Conservation (phyloP, 805 yeast genomes). For the Pichia gijzeniarum region DNA sequence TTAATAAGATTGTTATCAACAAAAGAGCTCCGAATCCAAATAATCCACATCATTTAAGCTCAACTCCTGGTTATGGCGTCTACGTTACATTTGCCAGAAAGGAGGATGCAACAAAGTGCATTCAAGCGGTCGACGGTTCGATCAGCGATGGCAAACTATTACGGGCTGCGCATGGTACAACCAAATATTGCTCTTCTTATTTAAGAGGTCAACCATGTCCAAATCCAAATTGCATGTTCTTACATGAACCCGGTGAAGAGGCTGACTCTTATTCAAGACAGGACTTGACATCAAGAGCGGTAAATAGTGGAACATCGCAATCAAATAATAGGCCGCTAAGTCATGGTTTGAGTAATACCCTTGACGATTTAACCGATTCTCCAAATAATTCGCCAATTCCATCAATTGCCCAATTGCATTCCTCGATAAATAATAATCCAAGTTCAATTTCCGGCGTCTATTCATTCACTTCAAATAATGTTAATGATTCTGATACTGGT, state of each 20-base stretch:
- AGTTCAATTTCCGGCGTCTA: background rate
- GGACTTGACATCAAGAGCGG: conserved; percentile 72
- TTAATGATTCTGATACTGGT: conserved; percentile 21
- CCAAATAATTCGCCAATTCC: conserved; percentile 16
- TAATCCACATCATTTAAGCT: conserved; percentile 26
- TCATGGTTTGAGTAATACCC: conserved; percentile 30
- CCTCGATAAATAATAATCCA: no score
- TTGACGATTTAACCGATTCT: conserved; percentile 15
- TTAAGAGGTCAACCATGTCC: conserved; percentile 94
- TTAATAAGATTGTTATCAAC: conserved; percentile 88
- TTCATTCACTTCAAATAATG: background rate
- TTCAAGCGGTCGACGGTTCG: conserved; percentile 87
- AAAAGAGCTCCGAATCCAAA: conserved; percentile 51
- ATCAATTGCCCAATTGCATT: conserved; percentile 14
- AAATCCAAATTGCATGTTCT: conserved; percentile 97
- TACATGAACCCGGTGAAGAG: conserved; percentile 99
- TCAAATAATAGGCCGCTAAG: conserved; percentile 27
- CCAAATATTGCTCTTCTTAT: conserved; percentile 96
- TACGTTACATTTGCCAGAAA: conserved; percentile 89
- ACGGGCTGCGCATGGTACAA: conserved; percentile 96
- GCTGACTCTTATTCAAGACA: conserved; percentile 94
- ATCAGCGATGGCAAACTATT: conserved; percentile 84
- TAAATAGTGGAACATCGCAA: conserved; percentile 37
- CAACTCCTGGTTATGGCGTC: conserved; percentile 80
- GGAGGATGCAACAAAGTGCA: conserved; percentile 94